These are phyloP conservation scores for Kluyveromyces dobzhanskii DNA, from an alignment of 805 yeast species.

Conservation along the genomic window DNA sequence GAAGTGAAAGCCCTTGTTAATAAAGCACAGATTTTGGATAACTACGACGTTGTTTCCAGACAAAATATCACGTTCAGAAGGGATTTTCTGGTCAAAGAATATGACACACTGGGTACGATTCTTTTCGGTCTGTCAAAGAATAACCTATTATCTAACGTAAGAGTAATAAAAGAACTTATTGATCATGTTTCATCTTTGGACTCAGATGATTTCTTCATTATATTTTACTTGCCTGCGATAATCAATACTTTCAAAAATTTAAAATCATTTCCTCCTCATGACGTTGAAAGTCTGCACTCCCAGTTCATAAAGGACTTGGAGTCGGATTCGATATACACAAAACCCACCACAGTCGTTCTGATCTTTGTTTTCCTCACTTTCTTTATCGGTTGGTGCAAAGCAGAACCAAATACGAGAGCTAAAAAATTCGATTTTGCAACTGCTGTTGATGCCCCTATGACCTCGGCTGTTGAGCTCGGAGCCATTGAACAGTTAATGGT, in stretches of 20 bases:
- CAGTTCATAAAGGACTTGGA: constrained; percentile 30
- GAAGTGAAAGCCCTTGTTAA: constrained; percentile 45
- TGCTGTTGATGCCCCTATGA: constrained; percentile 52
- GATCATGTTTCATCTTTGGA: constrained; percentile 40
- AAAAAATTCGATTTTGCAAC: constrained; percentile 43
- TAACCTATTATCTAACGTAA: constrained; percentile 27
- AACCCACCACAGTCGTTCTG: constrained; percentile 43
- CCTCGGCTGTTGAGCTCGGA: constrained; percentile 50
- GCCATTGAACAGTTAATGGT: constrained; percentile 63
- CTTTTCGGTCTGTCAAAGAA: constrained; percentile 43
- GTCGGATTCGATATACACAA: constrained; percentile 35
- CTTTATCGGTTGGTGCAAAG: constrained; percentile 63
- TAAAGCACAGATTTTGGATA: constrained; percentile 46
- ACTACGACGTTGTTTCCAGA: constrained; percentile 36
- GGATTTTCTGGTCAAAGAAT: constrained; percentile 53
- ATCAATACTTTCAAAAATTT: constrained; percentile 37
- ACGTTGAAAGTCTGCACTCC: constrained; percentile 33
- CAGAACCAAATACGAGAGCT: constrained; percentile 32
- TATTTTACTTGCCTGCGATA: constrained; percentile 60
- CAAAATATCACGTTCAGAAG: constrained; percentile 50
- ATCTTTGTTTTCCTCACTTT: constrained; percentile 45
- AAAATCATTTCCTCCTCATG: constrained; percentile 28
- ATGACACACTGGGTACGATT: constrained; percentile 64
- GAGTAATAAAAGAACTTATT: constrained; percentile 33
- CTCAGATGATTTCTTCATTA: constrained; percentile 53